These are phyloP conservation scores for Scedosporium apiospermum DNA, from an alignment of 2,329 filamentous ascomycete species.

Conservation along the genomic window DNA sequence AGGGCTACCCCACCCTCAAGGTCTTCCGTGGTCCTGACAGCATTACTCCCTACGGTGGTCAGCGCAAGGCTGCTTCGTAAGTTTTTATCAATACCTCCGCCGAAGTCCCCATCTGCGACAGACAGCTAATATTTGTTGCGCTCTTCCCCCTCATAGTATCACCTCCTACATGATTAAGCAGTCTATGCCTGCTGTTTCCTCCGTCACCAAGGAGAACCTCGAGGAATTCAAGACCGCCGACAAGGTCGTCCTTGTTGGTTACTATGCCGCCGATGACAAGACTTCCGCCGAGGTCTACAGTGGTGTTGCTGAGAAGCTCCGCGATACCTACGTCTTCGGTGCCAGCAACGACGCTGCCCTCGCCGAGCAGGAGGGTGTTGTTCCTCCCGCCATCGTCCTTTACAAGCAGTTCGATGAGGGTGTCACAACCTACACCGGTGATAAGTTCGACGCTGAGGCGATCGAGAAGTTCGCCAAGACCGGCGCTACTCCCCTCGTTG, in stretches of 20 bases:
- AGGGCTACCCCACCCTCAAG: conserved; percentile 98
- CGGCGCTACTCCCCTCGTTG: conserved; percentile 79
- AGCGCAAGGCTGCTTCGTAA: conserved; percentile 74
- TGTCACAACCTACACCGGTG: conserved; percentile 67
- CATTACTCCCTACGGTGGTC: conserved; percentile 73
- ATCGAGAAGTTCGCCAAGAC: conserved; percentile 79
- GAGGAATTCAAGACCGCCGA: conserved; percentile 97
- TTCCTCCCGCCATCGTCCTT: conserved; percentile 76
- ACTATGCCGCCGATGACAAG: conserved; percentile 74
- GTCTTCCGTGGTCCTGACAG: conserved; percentile 89
- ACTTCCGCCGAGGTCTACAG: conserved; percentile 77
- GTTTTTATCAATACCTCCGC: conserved; percentile 17
- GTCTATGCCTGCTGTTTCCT: conserved; percentile 82
- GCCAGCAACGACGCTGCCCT: conserved; percentile 73
- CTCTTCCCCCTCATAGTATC: conserved; percentile 32
- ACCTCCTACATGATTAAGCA: conserved; percentile 96
- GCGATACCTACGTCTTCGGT: conserved; percentile 90
- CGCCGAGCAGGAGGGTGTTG: conserved; percentile 84
- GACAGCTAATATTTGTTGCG: not conserved
- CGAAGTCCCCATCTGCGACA: no score
- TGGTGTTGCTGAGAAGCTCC: conserved; percentile 61
- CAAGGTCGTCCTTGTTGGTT: conserved; percentile 90
- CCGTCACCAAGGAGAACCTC: conserved; percentile 69
- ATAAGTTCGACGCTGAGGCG: conserved; percentile 71
- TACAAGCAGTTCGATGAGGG: conserved; percentile 99